Base-by-base conservation (phyloP, 108 stramenopile genomes). In the Fragilaria radians region DNA sequence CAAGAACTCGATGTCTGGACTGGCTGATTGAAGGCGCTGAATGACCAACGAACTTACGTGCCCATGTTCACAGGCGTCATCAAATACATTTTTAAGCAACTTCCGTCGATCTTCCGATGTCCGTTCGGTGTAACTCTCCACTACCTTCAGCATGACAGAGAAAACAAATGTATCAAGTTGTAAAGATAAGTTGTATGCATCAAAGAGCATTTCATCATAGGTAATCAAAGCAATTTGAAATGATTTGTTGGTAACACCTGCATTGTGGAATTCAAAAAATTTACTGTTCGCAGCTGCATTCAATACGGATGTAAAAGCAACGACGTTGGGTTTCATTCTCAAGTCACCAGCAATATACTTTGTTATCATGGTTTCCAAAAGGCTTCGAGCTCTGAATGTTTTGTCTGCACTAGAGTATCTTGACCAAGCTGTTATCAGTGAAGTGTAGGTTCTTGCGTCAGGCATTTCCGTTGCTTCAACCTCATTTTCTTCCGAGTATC, bases 361-460 rank as follows among this genome's bases (percentile, higher is more conserved):
- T 28, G 24, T 14, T 1, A 66, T 22, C 23, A 74, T 52, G 21
- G 32, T 46, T 34, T 28, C 30, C 48, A 80, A 54, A 22, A 80
- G 25, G 5, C 71, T 57, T 17, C 62, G 59, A 5, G 71, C 45
- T 28, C 72, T 63, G 4, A 19, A 5, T 2, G 60, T 59, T 31
- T 67, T 63, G 62, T 72, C 66, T 14, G 52, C 33, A 25, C 59
- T 25, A 0, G 45, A 31, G 0, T 25, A 11, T 34, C 61, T 52
- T 30, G 79, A 66, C 50, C 72, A 72, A 1, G 74, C 72, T 23
- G 51, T 79, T 50, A 81, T 81, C 42, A 81, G 63, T 2, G 58
- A 64, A 0, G 62, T 57, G 47, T 81, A 81, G 26, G 75, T 71
- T 18, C 4, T 26, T 9, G 26, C 7, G 11, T 57, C 22, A 2